These are phyloP conservation scores for Trifolium repens DNA, from an alignment of 306 rosid genomes.

Conservation along the genomic window DNA sequence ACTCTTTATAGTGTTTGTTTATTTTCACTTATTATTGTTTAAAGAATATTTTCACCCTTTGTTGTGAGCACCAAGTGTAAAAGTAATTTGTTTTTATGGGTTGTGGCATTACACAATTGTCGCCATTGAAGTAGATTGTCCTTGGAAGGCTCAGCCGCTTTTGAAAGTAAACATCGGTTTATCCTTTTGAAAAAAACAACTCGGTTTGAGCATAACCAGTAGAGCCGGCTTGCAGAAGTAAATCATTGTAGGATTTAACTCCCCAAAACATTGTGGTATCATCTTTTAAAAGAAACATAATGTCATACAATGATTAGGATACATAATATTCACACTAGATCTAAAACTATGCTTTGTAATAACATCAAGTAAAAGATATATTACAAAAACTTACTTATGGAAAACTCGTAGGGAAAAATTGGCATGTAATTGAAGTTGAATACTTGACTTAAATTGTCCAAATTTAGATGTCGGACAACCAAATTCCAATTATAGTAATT, in stretches of 20 bases:
- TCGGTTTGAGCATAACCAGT: slow-evolving; percentile 81
- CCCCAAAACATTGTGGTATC: slow-evolving; percentile 94
- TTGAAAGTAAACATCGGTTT: slow-evolving; percentile 64
- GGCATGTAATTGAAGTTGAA: not conserved
- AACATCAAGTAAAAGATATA: not conserved
- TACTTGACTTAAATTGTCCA: not conserved
- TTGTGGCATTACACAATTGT: slow-evolving; percentile 83
- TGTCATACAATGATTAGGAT: too few relatives aligned
- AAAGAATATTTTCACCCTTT: too few relatives aligned
- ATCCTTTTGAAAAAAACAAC: slow-evolving; percentile 67
- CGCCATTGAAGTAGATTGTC: slow-evolving; percentile 84
- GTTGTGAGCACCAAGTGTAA: too few relatives aligned
- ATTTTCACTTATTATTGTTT: too few relatives aligned
- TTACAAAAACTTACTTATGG: slow-evolving; percentile 60
- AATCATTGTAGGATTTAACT: slow-evolving; percentile 77
- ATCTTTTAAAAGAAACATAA: slow-evolving; percentile 50
- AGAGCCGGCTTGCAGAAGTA: slow-evolving; percentile 75
- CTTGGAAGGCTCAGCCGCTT: slow-evolving; percentile 91
- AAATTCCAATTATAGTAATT: not conserved
- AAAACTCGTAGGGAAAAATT: slow-evolving; percentile 48
- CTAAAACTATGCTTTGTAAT: not conserved
- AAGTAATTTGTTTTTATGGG: too few relatives aligned
- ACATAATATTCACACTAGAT: too few relatives aligned
- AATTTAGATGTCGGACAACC: not conserved
- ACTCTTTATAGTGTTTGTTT: too few relatives aligned